Percentiles rank a stretch among this genome's conserved stretches.
Evolutionary conservation across 2,329 filamentous ascomycete species (phyloP).

Genomic region (Penicillium brasilianum): DNA sequence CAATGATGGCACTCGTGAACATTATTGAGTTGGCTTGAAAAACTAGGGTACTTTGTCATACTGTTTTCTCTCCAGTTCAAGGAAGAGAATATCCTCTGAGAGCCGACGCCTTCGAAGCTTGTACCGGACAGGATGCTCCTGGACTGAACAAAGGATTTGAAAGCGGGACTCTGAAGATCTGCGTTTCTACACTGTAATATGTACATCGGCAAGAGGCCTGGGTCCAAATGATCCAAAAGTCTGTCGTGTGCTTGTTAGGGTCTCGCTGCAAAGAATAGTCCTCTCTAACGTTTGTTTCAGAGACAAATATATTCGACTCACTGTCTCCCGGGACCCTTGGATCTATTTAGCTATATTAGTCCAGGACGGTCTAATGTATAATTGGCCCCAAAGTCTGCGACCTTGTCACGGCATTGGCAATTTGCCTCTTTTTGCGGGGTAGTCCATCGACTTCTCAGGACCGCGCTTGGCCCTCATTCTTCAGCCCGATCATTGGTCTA

Average conservation of each 20-base stretch:
- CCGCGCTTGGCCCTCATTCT: not conserved
- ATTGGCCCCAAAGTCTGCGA: not conserved
- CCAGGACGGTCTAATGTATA: not conserved
- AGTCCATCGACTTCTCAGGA: not conserved
- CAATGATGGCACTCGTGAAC: too few species aligned
- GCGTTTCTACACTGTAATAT: too few species aligned
- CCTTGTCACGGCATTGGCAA: not conserved
- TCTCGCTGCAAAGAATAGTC: not conserved
- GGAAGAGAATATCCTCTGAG: too few species aligned
- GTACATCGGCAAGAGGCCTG: too few species aligned
- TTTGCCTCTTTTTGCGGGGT: slow-evolving; percentile 3
- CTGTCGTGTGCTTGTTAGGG: not conserved
- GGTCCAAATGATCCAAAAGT: not conserved
- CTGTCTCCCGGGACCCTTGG: not conserved
- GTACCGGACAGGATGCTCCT: too few species aligned
- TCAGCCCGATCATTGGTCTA: not conserved
- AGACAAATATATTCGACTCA: not conserved
- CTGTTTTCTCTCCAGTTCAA: too few species aligned
- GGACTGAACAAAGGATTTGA: too few species aligned
- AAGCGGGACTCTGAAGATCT: too few species aligned
- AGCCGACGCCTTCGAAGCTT: too few species aligned
- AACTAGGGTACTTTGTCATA: too few species aligned
- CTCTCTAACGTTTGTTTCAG: not conserved
- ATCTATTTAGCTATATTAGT: not conserved
- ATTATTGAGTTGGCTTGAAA: too few species aligned